Percentiles rank a stretch among this genome's conserved stretches.
These are phyloP conservation scores for Monilinia fructicola DNA, from an alignment of 2,329 filamentous ascomycete genomes.

Conservation along the genomic window DNA sequence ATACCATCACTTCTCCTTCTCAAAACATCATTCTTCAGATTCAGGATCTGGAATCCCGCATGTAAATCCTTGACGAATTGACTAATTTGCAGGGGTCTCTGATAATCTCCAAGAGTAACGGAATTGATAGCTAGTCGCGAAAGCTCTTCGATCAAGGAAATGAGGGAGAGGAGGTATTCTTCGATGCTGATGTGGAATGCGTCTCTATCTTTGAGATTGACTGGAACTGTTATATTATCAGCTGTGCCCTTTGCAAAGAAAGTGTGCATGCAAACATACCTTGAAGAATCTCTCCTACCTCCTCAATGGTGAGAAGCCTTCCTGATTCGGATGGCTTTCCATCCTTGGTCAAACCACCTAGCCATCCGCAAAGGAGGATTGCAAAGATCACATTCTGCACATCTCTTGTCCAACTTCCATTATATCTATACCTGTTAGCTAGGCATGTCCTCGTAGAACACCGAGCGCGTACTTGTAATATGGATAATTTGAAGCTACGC, in stretches of 20 bases:
- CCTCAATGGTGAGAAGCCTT: conserved; percentile 80
- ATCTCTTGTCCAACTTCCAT: conserved; percentile 78
- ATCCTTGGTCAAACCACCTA: conserved; percentile 67
- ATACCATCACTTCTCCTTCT: conserved; percentile 86
- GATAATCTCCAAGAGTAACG: conserved; percentile 86
- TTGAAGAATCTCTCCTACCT: conserved; percentile 75
- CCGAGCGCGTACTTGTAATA: conserved; percentile 78
- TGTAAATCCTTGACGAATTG: conserved; percentile 93
- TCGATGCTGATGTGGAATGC: conserved; percentile 95
- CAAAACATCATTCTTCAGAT: conserved; percentile 92
- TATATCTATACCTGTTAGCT: conserved; percentile 56
- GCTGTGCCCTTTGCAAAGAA: conserved; percentile 14
- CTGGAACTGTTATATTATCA: conserved; percentile 61
- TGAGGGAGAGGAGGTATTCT: conserved; percentile 89
- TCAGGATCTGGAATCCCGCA: conserved; percentile 93
- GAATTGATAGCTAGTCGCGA: conserved; percentile 89
- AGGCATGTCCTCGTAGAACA: background rate
- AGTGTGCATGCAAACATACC: conserved; percentile 43
- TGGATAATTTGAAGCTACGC: conserved; percentile 77
- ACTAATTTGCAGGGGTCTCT: conserved; percentile 82
- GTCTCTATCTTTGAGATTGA: conserved; percentile 86
- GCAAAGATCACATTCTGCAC: conserved; percentile 73
- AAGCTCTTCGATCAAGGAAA: conserved; percentile 85
- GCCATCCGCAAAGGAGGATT: conserved; percentile 65
- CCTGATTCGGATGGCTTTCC: conserved; percentile 55